Evolutionary conservation across 306 rosid genomes (phyloP), one percentile per base, ranked within the genome.

Genomic region (Vigna trinervia): DNA sequence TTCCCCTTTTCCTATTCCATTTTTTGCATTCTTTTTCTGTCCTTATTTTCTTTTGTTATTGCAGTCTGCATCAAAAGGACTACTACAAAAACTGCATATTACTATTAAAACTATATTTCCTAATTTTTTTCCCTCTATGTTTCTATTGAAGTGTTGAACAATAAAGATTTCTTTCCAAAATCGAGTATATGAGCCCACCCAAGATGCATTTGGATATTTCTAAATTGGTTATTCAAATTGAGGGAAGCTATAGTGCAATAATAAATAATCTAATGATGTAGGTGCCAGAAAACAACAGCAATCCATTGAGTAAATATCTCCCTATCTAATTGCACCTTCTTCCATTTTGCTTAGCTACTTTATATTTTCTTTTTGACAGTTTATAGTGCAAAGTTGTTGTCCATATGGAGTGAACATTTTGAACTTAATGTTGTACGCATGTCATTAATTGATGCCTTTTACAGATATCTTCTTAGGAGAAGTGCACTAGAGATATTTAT

Each of bases 401-500:
- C 28, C 28, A 26, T 26, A 26, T 2, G 36, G 65, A 54, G 23
- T 68, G 41, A 61, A 34, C 30, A 59, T 60, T 80, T 71, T 59
- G 56, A 57, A 10, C n/a, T 23, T 20, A 1, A 54, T 9, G 32
- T 54, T 54, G 38, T 26, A 8, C 26, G 13, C 60, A 82, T 61
- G 61, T 38, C 66, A 66, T 15, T 74, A 60, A 79, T 62, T 75
- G 12, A 26, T 79, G 78, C 64, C 74, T 68, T 3, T 73, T 71
- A 57, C 89, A 95, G 99, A 81, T 95, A 92, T 88, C 96, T 95
- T 66, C 91, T 95, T 48, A 87, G 98, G 88, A 90, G 97, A 90
- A 92, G 98, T 88, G 97, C 99, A 65, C 82, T 95, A 69, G 99
- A 95, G 87, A 88, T 95, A 78, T 92, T 95, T 84, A 87, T 89